A percentile compares a stretch with the other conserved stretches of the same genome.
phyloP scores from a whole-genome alignment of 139 green algal genomes.

The Volvox africanus region DNA sequence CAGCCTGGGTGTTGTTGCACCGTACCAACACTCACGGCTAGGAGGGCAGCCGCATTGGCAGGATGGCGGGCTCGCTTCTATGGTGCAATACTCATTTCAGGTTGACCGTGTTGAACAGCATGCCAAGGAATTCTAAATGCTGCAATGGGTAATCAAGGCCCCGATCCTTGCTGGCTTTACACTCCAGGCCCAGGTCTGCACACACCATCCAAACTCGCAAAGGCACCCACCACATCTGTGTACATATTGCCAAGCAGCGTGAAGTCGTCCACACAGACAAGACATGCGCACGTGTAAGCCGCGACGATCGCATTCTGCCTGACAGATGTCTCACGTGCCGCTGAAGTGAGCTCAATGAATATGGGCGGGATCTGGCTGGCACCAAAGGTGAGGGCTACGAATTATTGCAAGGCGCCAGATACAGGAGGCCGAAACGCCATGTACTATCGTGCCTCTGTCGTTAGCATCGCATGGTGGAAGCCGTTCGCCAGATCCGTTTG shows the following conservation, averaged over 20 bases:
- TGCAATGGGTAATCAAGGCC: too few species aligned
- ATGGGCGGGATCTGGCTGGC: slow-evolving; percentile 18
- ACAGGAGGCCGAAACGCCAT: slow-evolving; percentile 24
- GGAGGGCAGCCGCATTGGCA: too few species aligned
- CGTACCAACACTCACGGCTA: too few species aligned
- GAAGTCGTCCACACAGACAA: neutral
- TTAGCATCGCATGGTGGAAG: slow-evolving; percentile 24
- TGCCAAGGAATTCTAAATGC: too few species aligned
- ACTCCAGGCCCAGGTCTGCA: too few species aligned
- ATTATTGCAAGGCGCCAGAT: neutral
- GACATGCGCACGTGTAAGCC: neutral
- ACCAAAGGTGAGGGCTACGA: neutral
- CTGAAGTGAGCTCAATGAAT: neutral
- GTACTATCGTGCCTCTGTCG: neutral
- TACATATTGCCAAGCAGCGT: neutral
- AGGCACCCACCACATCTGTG: slow-evolving; percentile 2
- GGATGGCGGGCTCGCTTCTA: too few species aligned
- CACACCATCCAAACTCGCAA: too few species aligned
- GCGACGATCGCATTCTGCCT: slow-evolving; percentile 7
- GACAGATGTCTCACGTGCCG: neutral
- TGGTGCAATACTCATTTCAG: too few species aligned
- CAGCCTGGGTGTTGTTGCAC: slow-evolving; percentile 35
- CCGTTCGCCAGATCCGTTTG: slow-evolving; percentile 18
- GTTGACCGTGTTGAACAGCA: too few species aligned
- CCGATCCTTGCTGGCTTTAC: too few species aligned